Evolutionary conservation across 2,329 filamentous ascomycete genomes (phyloP), one percentile per base, ranked within the genome.

Genomic region (Shiraia sp.): DNA sequence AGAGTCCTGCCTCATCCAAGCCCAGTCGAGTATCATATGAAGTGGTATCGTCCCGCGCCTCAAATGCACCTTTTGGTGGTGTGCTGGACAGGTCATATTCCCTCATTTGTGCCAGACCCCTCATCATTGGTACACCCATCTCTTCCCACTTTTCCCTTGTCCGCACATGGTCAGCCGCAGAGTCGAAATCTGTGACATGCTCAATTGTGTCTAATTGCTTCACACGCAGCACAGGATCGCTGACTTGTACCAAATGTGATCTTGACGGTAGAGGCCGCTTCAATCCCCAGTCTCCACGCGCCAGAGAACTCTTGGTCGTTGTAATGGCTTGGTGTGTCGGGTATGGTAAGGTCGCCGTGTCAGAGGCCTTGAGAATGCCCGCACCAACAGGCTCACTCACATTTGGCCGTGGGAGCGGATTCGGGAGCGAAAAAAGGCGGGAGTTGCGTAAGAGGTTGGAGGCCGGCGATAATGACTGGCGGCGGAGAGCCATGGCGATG

Each of bases 81-180:
- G 33, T 22, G 10, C 19, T 31, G 2, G 53, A 47, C 15, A 53
- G 19, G 40, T 60, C 54, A 31, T 28, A 41, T 9, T 53, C 51
- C 10, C 45, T 33, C 51, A 63, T 53, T n/a, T 47, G 40, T 10
- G 47, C 26, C 51, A 55, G 44, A 34, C 59, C 53, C 52, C 55
- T 61, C 13, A 84, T 79, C 45, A 96, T 73, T 5, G 88, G 83
- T 39, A 96, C 72, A 44, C 82, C 79, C 66, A 96, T 77, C 68
- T 95, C 88, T 65, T 90, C 86, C 74, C 87, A 96, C 75, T 96
- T 97, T 63, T 83, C 77, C 41, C 95, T 75, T 6, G 89, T 90
- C 55, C 90, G 74, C 36, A 85, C 81, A 70, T 95, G 89, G 68
- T 96, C 89, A 42, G 85, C 81, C 0, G 90, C 87, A 26, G 88